Conservation (phyloP, 257 asterid genomes). For the Solanum ossicruentum region DNA sequence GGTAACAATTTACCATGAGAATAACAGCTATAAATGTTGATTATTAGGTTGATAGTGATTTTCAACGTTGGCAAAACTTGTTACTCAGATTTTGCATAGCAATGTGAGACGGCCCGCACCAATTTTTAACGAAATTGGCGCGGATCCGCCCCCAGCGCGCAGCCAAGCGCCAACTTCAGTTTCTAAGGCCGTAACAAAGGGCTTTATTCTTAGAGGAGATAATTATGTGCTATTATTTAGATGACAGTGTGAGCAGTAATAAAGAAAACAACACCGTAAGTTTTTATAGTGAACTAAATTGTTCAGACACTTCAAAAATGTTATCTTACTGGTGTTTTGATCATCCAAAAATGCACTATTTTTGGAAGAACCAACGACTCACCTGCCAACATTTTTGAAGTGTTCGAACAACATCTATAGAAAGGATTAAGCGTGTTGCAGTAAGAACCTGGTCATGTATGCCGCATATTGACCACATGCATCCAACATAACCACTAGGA, state of each 20-base stretch:
- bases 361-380: background rate
- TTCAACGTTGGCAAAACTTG: background rate
- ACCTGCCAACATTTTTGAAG: background rate
- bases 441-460: constrained; percentile 78
- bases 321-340: background rate
- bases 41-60: background rate
- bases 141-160: too few relatives aligned
- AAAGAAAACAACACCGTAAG: background rate
- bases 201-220: too few relatives aligned
- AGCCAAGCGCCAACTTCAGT: too few relatives aligned
- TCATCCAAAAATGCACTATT: background rate
- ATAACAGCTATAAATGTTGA: background rate
- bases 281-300: background rate
- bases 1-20: background rate
- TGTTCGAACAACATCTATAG: background rate
- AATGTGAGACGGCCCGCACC: too few relatives aligned
- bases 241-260: background rate
- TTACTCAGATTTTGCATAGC: background rate
- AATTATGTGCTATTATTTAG: background rate
- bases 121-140: too few relatives aligned
- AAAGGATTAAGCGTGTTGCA: background rate
- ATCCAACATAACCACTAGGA: constrained; percentile 94
- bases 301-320: background rate
- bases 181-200: too few relatives aligned
- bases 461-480: constrained; percentile 99